Conservation (phyloP, 306 rosid genomes). For the Quillaja saponaria region DNA sequence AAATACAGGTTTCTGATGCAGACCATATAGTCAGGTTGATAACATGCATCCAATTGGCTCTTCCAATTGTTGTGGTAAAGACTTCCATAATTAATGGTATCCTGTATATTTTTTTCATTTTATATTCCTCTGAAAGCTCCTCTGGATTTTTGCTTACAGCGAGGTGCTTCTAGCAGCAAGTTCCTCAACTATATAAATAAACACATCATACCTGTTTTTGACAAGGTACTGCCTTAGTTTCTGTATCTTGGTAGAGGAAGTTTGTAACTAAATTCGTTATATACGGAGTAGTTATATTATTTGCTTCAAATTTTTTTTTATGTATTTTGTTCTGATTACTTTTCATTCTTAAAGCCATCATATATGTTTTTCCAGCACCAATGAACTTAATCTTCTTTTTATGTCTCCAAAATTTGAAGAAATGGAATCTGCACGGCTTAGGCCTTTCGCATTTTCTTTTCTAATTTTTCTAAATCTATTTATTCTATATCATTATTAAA, state of each 20-base stretch:
- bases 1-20: constrained; percentile 81
- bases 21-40: constrained; percentile 91
- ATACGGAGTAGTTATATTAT: neutral
- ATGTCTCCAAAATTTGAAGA: too few species aligned
- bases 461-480: too few species aligned
- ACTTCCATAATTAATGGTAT: constrained; percentile 13
- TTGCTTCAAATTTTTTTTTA: neutral
- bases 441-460: too few species aligned
- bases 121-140: constrained; percentile 18
- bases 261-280: neutral
- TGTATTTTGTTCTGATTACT: neutral
- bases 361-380: too few species aligned
- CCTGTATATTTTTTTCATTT: neutral
- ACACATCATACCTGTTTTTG: constrained; percentile 83
- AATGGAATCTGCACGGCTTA: too few species aligned
- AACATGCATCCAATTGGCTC: constrained; percentile 89
- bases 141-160: constrained; percentile 44
- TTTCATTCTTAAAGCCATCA: too few species aligned
- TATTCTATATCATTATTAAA: too few species aligned
- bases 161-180: constrained; percentile 95
- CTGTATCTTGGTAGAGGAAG: constrained; percentile 15
- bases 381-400: too few species aligned
- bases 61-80: constrained; percentile 90
- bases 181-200: constrained; percentile 76
- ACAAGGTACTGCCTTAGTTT: constrained; percentile 62